Percentiles rank a stretch among this genome's conserved stretches.
Evolutionary conservation across 164 flowering plant genomes (phyloP).

Genomic region (Kalanchoe fedtschenkoi): DNA sequence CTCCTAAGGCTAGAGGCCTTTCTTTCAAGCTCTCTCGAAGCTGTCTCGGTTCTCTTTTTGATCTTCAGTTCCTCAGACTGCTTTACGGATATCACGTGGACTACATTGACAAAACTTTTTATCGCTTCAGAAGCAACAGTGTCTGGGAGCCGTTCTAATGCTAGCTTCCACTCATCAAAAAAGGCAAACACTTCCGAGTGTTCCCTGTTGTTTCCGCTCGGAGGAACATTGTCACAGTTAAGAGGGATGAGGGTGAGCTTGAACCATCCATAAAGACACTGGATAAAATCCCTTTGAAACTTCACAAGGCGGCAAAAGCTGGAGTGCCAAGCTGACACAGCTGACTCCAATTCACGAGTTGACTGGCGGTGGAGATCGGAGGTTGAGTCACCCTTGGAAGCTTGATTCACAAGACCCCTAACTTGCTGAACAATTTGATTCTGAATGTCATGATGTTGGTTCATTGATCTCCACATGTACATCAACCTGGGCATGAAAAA

Average conservation of each 20-base stretch:
- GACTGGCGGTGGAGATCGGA: constrained; percentile 84
- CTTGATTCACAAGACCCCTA: constrained; percentile 62
- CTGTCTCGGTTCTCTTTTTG: constrained; percentile 56
- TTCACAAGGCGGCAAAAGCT: constrained; percentile 72
- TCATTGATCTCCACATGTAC: constrained; percentile 98
- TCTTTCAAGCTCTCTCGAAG: constrained; percentile 78
- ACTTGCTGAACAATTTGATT: constrained; percentile 89
- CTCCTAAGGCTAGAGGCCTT: constrained; percentile 57
- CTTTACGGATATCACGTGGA: constrained; percentile 57
- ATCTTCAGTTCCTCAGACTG: constrained; percentile 79
- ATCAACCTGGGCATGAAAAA: constrained; percentile 47
- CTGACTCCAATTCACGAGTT: constrained; percentile 82
- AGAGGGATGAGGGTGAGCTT: constrained; percentile 55
- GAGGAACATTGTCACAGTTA: constrained; percentile 20
- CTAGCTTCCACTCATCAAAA: constrained; percentile 90
- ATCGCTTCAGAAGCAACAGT: constrained; percentile 93
- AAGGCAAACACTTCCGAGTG: constrained; percentile 35
- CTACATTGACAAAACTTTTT: constrained; percentile 80
- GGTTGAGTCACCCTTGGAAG: constrained; percentile 59
- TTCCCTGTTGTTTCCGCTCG: constrained; percentile 13
- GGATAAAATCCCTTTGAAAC: constrained; percentile 69
- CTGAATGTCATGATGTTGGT: constrained; percentile 75
- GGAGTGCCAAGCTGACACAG: constrained; percentile 88
- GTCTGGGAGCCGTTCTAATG: constrained; percentile 85
- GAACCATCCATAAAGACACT: constrained; percentile 82